Conservation (phyloP, 2,329 filamentous ascomycete genomes). For the Fusarium sp. region DNA sequence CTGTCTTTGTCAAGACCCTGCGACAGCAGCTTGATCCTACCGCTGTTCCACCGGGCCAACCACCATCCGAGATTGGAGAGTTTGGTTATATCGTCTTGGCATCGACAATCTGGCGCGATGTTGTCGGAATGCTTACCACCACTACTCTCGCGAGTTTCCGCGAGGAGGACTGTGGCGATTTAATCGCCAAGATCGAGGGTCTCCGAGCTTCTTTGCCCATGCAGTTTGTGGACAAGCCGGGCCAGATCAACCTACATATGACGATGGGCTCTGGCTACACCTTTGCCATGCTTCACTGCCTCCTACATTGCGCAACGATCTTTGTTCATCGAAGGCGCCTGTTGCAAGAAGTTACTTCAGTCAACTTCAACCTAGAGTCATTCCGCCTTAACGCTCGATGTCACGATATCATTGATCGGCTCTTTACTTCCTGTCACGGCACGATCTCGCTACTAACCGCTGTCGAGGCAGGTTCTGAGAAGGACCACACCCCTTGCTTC, state of each 20-base stretch:
- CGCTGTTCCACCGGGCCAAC: conserved; percentile 53
- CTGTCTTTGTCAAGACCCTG: conserved; percentile 69
- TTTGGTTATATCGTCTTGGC: conserved; percentile 72
- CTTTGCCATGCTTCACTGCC: conserved; percentile 71
- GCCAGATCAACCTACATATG: conserved; percentile 71
- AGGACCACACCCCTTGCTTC: conserved; percentile 69
- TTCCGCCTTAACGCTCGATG: conserved; percentile 64
- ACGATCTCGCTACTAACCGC: conserved; percentile 67
- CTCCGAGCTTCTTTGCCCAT: conserved; percentile 67
- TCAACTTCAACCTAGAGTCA: conserved; percentile 63
- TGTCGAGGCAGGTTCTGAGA: conserved; percentile 67
- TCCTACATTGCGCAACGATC: conserved; percentile 70
- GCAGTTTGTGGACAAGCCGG: conserved; percentile 71
- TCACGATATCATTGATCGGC: conserved; percentile 66
- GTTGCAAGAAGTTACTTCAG: conserved; percentile 66
- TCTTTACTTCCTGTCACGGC: conserved; percentile 69
- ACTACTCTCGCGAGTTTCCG: conserved; percentile 64
- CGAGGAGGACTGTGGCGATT: conserved; percentile 62
- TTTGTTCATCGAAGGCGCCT: conserved; percentile 71
- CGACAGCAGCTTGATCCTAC: conserved; percentile 54
- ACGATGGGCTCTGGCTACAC: conserved; percentile 73
- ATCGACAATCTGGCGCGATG: conserved; percentile 71
- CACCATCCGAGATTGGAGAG: conserved; percentile 66
- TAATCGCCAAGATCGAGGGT: conserved; percentile 66
- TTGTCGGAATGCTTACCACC: conserved; percentile 70